Conservation (phyloP, 2,329 filamentous ascomycete genomes). For the Colletotrichum phormii region DNA sequence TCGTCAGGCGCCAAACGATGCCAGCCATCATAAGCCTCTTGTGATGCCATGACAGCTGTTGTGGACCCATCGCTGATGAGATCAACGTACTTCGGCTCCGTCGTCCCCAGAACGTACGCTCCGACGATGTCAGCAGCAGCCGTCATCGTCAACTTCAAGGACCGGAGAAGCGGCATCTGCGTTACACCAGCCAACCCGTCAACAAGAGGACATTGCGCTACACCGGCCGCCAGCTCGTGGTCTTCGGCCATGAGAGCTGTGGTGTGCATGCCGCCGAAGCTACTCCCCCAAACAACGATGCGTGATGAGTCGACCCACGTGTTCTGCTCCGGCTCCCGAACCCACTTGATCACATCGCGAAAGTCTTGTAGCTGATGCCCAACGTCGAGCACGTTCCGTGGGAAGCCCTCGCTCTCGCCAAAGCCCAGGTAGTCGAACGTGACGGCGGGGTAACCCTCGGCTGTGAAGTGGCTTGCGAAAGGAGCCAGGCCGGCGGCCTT, state of each 20-base stretch:
- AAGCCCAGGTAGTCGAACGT: conserved; percentile 31
- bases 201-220: conserved; percentile 26
- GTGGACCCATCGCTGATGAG: conserved; percentile 23
- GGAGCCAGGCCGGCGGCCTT: conserved; percentile 28
- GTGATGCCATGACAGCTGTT: conserved; percentile 20
- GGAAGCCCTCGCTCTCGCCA: conserved; percentile 25
- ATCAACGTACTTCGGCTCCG: conserved; percentile 19
- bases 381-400: conserved; percentile 25
- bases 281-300: conserved; percentile 30
- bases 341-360: conserved; percentile 25
- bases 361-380: conserved; percentile 26
- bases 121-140: conserved; percentile 13
- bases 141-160: conserved; percentile 10
- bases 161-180: conserved; percentile 17
- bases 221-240: conserved; percentile 16
- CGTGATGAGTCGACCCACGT: conserved; percentile 11
- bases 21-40: conserved; percentile 25
- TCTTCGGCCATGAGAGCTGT: conserved; percentile 23
- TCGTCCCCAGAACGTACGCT: not conserved
- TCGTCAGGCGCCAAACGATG: conserved; percentile 5
- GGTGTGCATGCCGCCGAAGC: conserved; percentile 32
- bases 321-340: conserved; percentile 12
- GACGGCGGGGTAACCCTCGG: conserved; percentile 23
- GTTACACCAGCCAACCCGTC: conserved; percentile 15
- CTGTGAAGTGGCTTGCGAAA: conserved; percentile 21